Base-by-base conservation (phyloP, 164 flowering plant species). In the Umbilicus rupestris region DNA sequence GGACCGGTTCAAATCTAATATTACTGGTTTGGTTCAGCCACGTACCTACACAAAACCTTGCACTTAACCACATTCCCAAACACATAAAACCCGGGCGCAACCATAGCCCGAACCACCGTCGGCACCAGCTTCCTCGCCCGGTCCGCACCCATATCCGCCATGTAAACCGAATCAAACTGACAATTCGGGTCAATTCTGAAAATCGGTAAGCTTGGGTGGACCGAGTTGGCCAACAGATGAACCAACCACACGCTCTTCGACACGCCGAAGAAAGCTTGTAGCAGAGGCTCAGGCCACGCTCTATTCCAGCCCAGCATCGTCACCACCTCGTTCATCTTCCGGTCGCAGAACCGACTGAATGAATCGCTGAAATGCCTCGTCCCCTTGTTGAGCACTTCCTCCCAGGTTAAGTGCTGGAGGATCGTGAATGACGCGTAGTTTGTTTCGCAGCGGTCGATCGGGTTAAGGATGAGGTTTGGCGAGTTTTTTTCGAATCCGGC, bases 11-110 rank as follows among this genome's bases (percentile, higher is more conserved):
- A 55, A 50, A 28, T 55, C 28, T 17, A 14, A 33, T n/a, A n/a
- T 4, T 55, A 33, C 3, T 11, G 31, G 33, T 2, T 55, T 5
- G n/a, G 60, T 55, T 55, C 60, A 55, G 60, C 60, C 33, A 15
- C 60, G 66, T 88, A 87, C 83, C 87, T 82, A 78, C 95, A 87
- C 7, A 91, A 76, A 15, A 94, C 98, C 83, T 82, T 94, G 74
- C 95, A 90, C 80, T 91, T 94, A 62, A 94, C 87, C 72, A 89
- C 89, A 66, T 76, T 84, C 3, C 77, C 84, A 60, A 72, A 77
- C 0, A 89, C 89, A 64, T 89, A 94, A 72, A 94, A 94, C 66
- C 98, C 98, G 0, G 98, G 98, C 39, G 91, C 84, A 5, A 86
- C 95, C 98, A 94, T 91, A 76, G 87, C 73, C 69, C 90, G 78